Evolutionary conservation across 1,139 yeast species (phyloP).

Genomic region (Hemisphaericaspora xylanilytica): DNA sequence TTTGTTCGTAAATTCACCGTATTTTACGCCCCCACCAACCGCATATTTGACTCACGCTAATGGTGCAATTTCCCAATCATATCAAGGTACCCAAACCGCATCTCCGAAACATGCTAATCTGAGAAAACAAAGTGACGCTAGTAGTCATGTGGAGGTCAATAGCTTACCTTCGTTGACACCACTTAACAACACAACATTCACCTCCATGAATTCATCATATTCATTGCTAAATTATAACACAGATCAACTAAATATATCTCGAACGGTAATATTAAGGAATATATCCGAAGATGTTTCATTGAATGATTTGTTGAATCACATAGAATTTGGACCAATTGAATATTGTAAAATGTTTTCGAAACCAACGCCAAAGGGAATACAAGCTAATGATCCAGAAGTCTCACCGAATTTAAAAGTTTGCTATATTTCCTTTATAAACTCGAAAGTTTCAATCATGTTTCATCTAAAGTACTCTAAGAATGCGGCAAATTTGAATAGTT

Average conservation of each 20-base stretch:
- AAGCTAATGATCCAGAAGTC: conserved; percentile 20
- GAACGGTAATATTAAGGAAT: conserved; percentile 39
- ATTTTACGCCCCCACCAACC: conserved; percentile 38
- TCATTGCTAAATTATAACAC: conserved; percentile 6
- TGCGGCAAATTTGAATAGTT: conserved; percentile 22
- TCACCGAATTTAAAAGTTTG: conserved; percentile 26
- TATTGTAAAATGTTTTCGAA: conserved; percentile 36
- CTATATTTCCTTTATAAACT: conserved; percentile 40
- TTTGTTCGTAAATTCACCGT: conserved; percentile 65
- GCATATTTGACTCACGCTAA: conserved; percentile 9
- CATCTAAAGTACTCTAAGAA: conserved; percentile 34
- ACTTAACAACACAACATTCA: conserved; percentile 13
- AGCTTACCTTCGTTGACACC: conserved; percentile 21
- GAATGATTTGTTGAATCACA: conserved; percentile 30
- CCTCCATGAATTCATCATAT: conserved; percentile 4
- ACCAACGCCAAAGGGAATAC: conserved; percentile 24
- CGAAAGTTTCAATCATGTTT: conserved; percentile 34
- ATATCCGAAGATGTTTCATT: conserved; percentile 27
- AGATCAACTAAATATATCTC: conserved; percentile 19
- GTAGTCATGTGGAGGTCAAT: conserved; percentile 1
- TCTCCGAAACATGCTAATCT: conserved; percentile 10
- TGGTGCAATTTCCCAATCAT: conserved; percentile 1
- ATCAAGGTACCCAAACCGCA: conserved; percentile 8
- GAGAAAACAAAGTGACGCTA: conserved; percentile 1
- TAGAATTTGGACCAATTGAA: conserved; percentile 47